Evolutionary conservation across 331 rosid species (phyloP).

Genomic region (Rosa hybrid): DNA sequence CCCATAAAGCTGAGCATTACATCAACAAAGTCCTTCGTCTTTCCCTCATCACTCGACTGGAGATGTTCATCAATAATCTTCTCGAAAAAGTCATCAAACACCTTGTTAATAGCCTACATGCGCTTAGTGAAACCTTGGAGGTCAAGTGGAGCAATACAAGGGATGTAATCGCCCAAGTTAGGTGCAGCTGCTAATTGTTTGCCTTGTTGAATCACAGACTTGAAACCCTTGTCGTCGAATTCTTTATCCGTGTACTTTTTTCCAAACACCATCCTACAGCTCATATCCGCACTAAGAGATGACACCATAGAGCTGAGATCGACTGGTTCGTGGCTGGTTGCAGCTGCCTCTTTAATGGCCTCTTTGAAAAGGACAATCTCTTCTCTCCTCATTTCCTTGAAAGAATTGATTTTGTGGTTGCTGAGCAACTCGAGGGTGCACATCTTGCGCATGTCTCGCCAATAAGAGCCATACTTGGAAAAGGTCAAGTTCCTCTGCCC

Average conservation of each 20-base stretch:
- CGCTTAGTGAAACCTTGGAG: slow-evolving; percentile 50
- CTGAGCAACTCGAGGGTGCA: slow-evolving; percentile 61
- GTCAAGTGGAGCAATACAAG: slow-evolving; percentile 46
- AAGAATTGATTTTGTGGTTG: slow-evolving; percentile 39
- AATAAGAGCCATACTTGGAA: slow-evolving; percentile 48
- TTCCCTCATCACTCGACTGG: slow-evolving; percentile 19
- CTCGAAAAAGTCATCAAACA: slow-evolving; percentile 48
- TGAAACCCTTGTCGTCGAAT: slow-evolving; percentile 9
- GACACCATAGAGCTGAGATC: slow-evolving; percentile 22
- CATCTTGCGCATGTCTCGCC: slow-evolving; percentile 66
- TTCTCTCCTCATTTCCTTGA: slow-evolving; percentile 45
- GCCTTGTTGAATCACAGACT: slow-evolving; percentile 1
- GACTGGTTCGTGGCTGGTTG: background rate
- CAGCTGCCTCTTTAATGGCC: slow-evolving; percentile 17
- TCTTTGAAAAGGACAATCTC: slow-evolving; percentile 44
- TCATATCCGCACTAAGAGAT: slow-evolving; percentile 4
- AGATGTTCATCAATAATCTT: slow-evolving; percentile 48
- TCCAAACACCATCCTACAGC: slow-evolving; percentile 22
- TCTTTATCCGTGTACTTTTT: slow-evolving; percentile 20
- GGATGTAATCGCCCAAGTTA: slow-evolving; percentile 52
- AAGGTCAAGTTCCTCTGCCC: slow-evolving; percentile 36
- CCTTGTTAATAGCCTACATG: slow-evolving; percentile 28
- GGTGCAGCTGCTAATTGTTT: slow-evolving; percentile 7
- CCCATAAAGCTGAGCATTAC: slow-evolving; percentile 44
- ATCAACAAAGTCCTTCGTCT: slow-evolving; percentile 52